Evolutionary conservation across 2,329 filamentous ascomycete species (phyloP), one percentile per base, ranked within the genome.

Genomic region (Fusarium continuum): DNA sequence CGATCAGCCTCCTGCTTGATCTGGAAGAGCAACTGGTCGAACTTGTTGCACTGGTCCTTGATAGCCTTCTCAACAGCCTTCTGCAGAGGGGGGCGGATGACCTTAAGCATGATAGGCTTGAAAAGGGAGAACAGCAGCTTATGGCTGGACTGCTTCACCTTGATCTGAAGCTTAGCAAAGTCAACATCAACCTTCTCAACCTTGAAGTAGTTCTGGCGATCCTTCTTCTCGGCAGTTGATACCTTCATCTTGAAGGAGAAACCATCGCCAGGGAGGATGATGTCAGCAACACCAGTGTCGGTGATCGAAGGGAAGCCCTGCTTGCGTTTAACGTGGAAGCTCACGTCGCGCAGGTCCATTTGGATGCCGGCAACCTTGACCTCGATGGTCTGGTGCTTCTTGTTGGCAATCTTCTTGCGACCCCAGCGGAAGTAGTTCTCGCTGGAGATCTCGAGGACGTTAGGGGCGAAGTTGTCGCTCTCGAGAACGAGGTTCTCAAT

Each of bases 341-440:
- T 92, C 62, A 99, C 92, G 73, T 97, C 92, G 65, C 85, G 86
- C 38, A 98, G 83, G 68, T 99, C 95, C 82, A 94, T 93, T 82
- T 99, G 95, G 34, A 99, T 85, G 48, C 95, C 94, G 20, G 91
- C 90, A 4, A 95, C 90, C 61, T 92, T 90, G 62, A 98, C 83
- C 82, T 95, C 92, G 3, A 84, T 82, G 76, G 89, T 89, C 78
- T 97, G 93, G 78, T 91, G 89, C 77, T 88, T 89, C 82, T 89
- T 92, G 83, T 85, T 96, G 70, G 85, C 81, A 70, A 93, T 84
- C 75, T 89, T 89, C 88, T 96, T 97, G 74, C 95, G 92, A 31
- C 94, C 95, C 88, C 91, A 97, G 68, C 91, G 89, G 86, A 93
- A 92, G 81, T 95, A 96, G 81, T 98, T 95, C 80, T 98, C 93